Conservation (phyloP, 345 rosid genomes). For the Camelina laxa region DNA sequence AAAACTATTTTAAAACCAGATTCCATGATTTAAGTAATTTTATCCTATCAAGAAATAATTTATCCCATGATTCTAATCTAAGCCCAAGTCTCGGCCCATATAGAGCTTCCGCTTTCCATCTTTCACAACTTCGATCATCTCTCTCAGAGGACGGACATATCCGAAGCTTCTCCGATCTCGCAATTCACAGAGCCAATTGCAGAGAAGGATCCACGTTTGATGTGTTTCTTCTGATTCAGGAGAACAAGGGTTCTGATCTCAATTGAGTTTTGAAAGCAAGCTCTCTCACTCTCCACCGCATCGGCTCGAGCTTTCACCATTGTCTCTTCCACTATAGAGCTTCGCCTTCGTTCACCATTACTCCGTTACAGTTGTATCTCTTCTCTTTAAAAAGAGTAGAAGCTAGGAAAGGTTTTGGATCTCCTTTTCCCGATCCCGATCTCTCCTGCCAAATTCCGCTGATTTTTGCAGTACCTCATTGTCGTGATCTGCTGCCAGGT, state of each 20-base stretch:
- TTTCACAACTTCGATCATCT: conserved; percentile 36
- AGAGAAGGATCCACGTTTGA: conserved; percentile 24
- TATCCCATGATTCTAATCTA: too few relatives aligned
- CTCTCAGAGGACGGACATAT: conserved; percentile 29
- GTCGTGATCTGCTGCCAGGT: conserved; percentile 37
- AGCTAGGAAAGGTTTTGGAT: background rate
- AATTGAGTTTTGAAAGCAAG: conserved; percentile 8
- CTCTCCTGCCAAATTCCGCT: conserved; percentile 27
- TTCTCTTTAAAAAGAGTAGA: conserved; percentile 4
- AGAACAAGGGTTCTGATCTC: conserved; percentile 40
- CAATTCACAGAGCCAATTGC: conserved; percentile 14
- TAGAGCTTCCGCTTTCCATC: conserved; percentile 22
- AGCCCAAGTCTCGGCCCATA: conserved; percentile 21
- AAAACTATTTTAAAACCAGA: too few relatives aligned
- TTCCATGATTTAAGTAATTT: too few relatives aligned
- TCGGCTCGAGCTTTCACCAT: conserved; percentile 31
- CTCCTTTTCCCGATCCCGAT: conserved; percentile 41
- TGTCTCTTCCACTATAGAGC: conserved; percentile 28
- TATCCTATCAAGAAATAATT: too few relatives aligned
- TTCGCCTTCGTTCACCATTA: conserved; percentile 25
- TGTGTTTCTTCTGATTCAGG: background rate
- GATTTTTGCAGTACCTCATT: background rate
- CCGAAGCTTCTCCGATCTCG: conserved; percentile 41
- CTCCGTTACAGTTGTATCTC: background rate
- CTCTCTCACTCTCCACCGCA: conserved; percentile 31